phyloP scores from a whole-genome alignment of 257 asterid genomes.

The Lithospermum erythrorhizon region DNA sequence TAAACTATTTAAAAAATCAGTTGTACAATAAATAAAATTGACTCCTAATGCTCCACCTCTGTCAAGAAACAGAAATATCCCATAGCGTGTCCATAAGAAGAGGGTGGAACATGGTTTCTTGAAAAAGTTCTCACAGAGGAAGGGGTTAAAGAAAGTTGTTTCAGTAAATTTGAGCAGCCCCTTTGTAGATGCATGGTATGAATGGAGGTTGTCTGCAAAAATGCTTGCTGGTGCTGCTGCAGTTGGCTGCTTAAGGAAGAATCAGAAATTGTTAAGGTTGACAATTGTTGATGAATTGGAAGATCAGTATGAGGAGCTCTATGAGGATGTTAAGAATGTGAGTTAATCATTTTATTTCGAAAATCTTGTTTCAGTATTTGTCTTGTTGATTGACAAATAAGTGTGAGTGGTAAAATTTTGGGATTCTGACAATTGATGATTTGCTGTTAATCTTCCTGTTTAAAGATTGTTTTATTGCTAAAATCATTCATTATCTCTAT shows the following conservation, averaged over 20 bases:
- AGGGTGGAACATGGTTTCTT: constrained; percentile 11
- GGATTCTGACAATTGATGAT: too few species aligned
- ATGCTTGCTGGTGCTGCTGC: constrained; percentile 16
- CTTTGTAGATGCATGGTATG: constrained; percentile 27
- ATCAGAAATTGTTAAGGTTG: constrained; percentile 19
- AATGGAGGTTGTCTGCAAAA: constrained; percentile 16
- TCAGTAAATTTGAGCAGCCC: constrained; percentile 23
- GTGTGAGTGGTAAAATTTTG: neutral
- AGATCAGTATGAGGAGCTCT: constrained; percentile 54
- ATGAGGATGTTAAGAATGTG: constrained; percentile 48
- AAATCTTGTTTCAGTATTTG: neutral
- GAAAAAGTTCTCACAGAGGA: constrained; percentile 14
- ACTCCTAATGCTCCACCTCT: neutral
- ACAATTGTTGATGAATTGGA: constrained; percentile 40
- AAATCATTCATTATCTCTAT: too few species aligned
- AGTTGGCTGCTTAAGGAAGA: constrained; percentile 24
- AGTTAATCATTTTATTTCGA: constrained; percentile 7
- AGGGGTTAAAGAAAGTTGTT: constrained; percentile 19
- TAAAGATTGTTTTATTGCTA: neutral
- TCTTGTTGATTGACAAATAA: neutral
- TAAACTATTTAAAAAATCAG: neutral
- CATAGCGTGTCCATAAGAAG: too few species aligned
- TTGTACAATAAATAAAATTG: too few species aligned
- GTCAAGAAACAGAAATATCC: neutral
- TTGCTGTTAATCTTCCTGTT: neutral